Conservation (phyloP, 306 rosid species). For the Trichosanthes cucumerina region DNA sequence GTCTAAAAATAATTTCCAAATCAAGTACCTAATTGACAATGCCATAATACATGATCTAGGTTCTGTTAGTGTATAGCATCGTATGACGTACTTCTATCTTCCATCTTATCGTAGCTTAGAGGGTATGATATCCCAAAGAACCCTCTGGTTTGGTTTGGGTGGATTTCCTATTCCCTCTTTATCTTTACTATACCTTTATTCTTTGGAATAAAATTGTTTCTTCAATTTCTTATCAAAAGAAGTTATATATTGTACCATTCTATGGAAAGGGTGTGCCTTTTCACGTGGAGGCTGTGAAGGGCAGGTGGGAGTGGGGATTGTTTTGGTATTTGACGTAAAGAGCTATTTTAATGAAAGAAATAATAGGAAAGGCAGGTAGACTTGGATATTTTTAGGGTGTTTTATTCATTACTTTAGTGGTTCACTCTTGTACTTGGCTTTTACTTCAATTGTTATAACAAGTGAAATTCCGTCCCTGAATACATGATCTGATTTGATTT, state of each 20-base stretch:
- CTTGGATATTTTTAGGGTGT: not conserved
- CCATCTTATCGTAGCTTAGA: not conserved
- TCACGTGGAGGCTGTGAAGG: not conserved
- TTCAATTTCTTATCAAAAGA: not conserved
- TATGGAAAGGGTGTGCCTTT: not conserved
- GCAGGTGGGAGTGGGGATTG: not conserved
- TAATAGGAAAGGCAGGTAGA: not conserved
- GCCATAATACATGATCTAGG: not conserved
- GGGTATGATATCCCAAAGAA: not conserved
- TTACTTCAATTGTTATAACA: not conserved
- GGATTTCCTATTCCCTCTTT: not conserved
- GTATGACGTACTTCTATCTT: not conserved
- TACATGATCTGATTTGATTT: slow-evolving; percentile 18
- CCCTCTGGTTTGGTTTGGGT: not conserved
- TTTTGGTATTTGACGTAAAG: not conserved
- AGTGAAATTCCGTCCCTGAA: slow-evolving; percentile 10
- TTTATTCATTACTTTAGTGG: not conserved
- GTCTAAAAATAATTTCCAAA: not conserved
- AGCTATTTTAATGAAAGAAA: not conserved
- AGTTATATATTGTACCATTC: not conserved
- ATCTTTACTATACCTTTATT: not conserved
- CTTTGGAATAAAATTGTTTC: not conserved
- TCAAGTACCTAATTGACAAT: not conserved
- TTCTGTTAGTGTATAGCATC: not conserved
- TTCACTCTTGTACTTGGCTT: not conserved